Base-by-base conservation (phyloP, 805 yeast species). In the Metschnikowia corniflorae region DNA sequence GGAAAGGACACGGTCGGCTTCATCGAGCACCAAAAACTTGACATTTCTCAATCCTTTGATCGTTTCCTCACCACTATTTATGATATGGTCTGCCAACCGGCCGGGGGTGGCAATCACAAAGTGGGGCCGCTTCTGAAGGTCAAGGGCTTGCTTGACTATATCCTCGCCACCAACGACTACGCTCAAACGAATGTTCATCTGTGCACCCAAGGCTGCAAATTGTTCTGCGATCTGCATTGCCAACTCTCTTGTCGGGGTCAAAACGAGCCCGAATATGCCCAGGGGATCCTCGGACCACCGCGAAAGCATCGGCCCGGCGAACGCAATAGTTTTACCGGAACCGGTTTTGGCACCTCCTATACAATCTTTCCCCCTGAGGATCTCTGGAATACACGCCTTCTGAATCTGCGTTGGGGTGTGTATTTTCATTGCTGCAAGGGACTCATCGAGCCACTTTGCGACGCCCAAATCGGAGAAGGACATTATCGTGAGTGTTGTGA, bases 321-420 rank as follows among this genome's bases (percentile, higher is more conserved):
- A 93, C 1, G 97, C 96, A 16, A 93, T 80, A 2, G 98, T 93
- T 58, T 93, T 93, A 75, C 98, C 98, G 13, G 95, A 82, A 62
- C 98, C 98, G 0, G 98, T 93, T 59, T 85, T 85, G 21, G 98
- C 98, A 28, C 98, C 98, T 34, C 98, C 99, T 35, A 93, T 91
- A 62, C 96, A 89, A 58, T 89, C 96, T 49, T 80, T 75, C 6
- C 95, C 97, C 27, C 69, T 70, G 25, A 93, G 57, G 39, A 93
- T 85, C 39, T 82, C 76, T 1, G 97, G 97, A 31, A 93, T 91
- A 56, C 96, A 87, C 4, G 87, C 86, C 7, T 67, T 56, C 58
- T 93, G 99, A 65, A 93, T 91, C 15, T 78, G 77, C 0, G 97
- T 86, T 2, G 98, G 98, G 5, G 74, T 70, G 18, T 73, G 67